Evolutionary conservation across 2,329 filamentous ascomycete genomes (phyloP).

Genomic region (Sporothrix curviconia): DNA sequence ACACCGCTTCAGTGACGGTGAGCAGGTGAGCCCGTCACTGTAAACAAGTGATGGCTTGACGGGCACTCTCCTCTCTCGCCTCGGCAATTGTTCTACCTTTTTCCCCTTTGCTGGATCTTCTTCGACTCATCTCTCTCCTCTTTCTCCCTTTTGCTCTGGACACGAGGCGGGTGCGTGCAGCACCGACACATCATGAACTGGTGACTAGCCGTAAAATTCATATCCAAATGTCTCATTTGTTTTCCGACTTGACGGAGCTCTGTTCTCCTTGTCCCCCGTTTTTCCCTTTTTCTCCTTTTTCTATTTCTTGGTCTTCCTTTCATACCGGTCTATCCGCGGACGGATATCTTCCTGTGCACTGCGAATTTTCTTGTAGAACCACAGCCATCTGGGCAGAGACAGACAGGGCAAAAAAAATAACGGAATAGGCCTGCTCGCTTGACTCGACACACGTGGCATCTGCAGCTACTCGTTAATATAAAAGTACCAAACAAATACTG

Average conservation of each 20-base stretch:
- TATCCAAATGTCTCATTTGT: slow-evolving; percentile 4
- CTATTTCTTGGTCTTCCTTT: not conserved
- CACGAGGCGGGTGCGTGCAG: slow-evolving; percentile 16
- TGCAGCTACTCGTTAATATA: slow-evolving; percentile 14
- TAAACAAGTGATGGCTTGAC: no score
- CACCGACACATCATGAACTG: slow-evolving; percentile 13
- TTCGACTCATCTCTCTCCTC: not conserved
- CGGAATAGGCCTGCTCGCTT: slow-evolving; percentile 30
- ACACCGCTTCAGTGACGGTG: not conserved
- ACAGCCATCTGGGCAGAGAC: not conserved
- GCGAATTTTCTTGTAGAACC: not conserved
- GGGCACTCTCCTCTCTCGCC: no score
- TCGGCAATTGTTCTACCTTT: not conserved
- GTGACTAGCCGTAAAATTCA: slow-evolving; percentile 1
- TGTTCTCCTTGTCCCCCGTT: not conserved
- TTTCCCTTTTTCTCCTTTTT: not conserved
- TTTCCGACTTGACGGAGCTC: not conserved
- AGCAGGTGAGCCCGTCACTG: not conserved
- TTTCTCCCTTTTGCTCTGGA: not conserved
- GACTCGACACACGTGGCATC: slow-evolving; percentile 51
- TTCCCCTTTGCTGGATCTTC: not conserved
- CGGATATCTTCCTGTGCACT: not conserved
- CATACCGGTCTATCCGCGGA: slow-evolving; percentile 8
- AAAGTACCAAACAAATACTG: not conserved
- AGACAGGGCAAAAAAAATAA: not conserved